Conservation (phyloP, 2,329 filamentous ascomycete genomes). For the Tolypocladium album region DNA sequence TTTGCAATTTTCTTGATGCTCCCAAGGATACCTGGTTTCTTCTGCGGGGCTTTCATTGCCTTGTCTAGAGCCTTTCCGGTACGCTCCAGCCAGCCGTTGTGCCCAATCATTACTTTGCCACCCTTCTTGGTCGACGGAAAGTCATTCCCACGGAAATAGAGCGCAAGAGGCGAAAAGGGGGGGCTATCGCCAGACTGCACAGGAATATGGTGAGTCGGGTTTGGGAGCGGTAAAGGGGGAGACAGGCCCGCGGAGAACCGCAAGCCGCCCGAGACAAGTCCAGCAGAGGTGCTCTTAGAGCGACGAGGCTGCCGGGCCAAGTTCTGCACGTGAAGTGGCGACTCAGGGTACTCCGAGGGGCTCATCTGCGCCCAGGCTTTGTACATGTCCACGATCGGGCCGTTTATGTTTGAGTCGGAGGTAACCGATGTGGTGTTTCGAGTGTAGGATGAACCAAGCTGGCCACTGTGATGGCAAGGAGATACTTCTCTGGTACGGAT, state of each 20-base stretch:
- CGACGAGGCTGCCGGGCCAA: slow-evolving; percentile 11
- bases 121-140: slow-evolving; percentile 27
- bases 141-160: slow-evolving; percentile 29
- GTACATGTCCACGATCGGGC: slow-evolving; percentile 11
- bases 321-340: slow-evolving; percentile 5
- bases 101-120: slow-evolving; percentile 42
- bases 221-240: neutral
- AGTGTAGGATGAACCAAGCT: neutral
- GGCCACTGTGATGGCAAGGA: neutral
- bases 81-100: slow-evolving; percentile 46
- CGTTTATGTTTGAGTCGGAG: slow-evolving; percentile 4
- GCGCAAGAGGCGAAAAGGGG: slow-evolving; percentile 30
- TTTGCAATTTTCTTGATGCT: slow-evolving; percentile 42
- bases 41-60: slow-evolving; percentile 18
- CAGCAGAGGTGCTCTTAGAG: slow-evolving; percentile 18
- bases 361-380: slow-evolving; percentile 9
- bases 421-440: neutral
- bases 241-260: neutral
- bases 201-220: neutral
- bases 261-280: neutral
- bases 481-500: neutral
- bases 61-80: slow-evolving; percentile 15
- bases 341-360: slow-evolving; percentile 9
- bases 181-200: slow-evolving; percentile 7
- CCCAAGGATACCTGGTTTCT: slow-evolving; percentile 31